These are phyloP conservation scores for Nemania abortiva DNA, from an alignment of 2,329 filamentous ascomycete species.

Conservation along the genomic window DNA sequence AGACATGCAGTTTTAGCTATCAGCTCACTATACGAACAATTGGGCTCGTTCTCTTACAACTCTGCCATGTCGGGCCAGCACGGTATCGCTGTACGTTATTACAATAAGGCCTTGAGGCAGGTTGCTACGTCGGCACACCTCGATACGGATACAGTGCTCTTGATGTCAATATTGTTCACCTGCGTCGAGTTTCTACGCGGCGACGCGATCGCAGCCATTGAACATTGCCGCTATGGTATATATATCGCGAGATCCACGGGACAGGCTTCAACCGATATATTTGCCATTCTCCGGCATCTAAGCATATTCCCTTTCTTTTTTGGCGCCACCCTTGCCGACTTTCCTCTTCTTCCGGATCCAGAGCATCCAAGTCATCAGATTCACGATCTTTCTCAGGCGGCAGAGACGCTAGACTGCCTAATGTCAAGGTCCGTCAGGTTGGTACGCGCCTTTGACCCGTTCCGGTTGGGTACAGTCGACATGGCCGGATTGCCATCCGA, in stretches of 20 bases:
- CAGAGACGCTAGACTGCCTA: constrained; percentile 28
- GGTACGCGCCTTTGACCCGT: constrained; percentile 33
- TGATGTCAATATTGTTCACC: constrained; percentile 58
- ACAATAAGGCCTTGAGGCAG: constrained; percentile 37
- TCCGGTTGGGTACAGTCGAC: constrained; percentile 13
- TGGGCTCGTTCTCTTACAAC: constrained; percentile 16
- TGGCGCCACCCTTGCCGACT: constrained; percentile 29
- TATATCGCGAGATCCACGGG: constrained; percentile 30
- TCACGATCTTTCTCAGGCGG: constrained; percentile 1
- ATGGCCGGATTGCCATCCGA: background rate
- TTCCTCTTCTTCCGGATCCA: constrained; percentile 22
- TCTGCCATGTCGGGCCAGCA: constrained; percentile 4
- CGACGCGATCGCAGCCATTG: constrained; percentile 58
- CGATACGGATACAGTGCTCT: constrained; percentile 21
- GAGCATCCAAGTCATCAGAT: background rate
- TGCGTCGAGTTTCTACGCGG: constrained; percentile 67
- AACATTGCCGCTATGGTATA: constrained; percentile 50
- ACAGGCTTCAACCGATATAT: constrained; percentile 28
- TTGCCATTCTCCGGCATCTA: constrained; percentile 33
- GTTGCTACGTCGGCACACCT: constrained; percentile 29
- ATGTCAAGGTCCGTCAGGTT: constrained; percentile 31
- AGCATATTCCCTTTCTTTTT: constrained; percentile 41
- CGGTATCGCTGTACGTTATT: constrained; percentile 22
- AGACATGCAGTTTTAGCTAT: constrained; percentile 42
- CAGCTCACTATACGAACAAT: constrained; percentile 36